Evolutionary conservation across 2,329 filamentous ascomycete genomes (phyloP).

Genomic region (Colletotrichum sp.): DNA sequence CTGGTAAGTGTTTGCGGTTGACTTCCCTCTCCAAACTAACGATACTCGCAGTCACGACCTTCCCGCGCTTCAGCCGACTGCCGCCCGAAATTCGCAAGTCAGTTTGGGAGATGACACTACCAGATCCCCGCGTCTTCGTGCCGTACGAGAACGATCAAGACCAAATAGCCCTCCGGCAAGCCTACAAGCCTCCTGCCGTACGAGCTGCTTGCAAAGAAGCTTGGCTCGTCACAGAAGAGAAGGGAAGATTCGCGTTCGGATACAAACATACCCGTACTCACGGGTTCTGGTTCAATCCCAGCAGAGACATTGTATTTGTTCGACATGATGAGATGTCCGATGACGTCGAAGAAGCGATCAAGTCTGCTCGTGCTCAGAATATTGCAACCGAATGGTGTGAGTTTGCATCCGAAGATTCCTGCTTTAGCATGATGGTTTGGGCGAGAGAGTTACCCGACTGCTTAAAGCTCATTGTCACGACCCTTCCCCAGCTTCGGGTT

Average conservation of each 20-base stretch:
- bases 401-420: no score
- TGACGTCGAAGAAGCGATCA: accelerated
- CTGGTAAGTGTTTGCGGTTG: neutral
- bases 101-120: slow-evolving; percentile 1
- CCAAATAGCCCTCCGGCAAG: no score
- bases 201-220: neutral
- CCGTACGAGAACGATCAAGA: neutral
- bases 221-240: neutral
- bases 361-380: neutral
- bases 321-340: neutral
- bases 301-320: neutral
- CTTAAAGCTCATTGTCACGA: no score
- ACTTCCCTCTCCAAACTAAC: neutral
- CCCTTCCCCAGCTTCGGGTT: no score
- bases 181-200: neutral
- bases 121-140: slow-evolving; percentile 26
- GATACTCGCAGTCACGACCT: neutral
- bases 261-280: neutral
- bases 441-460: no score
- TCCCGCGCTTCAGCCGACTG: neutral
- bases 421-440: no score
- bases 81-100: neutral
- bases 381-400: neutral
- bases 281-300: neutral
- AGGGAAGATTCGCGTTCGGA: neutral